These are phyloP conservation scores for Suhomyces ambrosiae DNA, from an alignment of 1,139 yeast genomes.

Conservation along the genomic window DNA sequence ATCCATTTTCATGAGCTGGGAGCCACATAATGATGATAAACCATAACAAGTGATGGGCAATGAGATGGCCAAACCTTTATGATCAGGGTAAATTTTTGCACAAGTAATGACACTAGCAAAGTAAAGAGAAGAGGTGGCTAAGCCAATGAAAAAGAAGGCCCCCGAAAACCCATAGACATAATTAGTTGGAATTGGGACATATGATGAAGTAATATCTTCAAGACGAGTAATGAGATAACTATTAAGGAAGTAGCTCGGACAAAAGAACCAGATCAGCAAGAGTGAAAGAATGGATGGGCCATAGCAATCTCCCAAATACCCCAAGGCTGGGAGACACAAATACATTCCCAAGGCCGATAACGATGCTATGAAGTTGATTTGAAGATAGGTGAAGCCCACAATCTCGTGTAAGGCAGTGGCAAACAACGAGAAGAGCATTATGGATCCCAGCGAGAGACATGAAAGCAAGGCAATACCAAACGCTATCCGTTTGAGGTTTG, in stretches of 20 bases:
- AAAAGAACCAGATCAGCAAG: conserved; percentile 61
- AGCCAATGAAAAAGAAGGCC: conserved; percentile 61
- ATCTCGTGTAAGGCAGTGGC: conserved; percentile 65
- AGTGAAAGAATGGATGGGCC: conserved; percentile 79
- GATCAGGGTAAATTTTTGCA: conserved; percentile 76
- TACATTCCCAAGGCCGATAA: conserved; percentile 82
- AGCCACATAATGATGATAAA: conserved; percentile 66
- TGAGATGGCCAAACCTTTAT: conserved; percentile 79
- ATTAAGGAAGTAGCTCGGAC: conserved; percentile 69
- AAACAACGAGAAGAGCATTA: conserved; percentile 76
- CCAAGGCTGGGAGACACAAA: conserved; percentile 78
- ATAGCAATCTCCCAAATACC: conserved; percentile 79
- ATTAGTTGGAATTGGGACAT: conserved; percentile 8
- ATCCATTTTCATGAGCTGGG: conserved; percentile 51
- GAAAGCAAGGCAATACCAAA: conserved; percentile 46
- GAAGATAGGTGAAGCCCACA: conserved; percentile 64
- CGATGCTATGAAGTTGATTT: conserved; percentile 78
- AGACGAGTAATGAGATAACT: conserved; percentile 9
- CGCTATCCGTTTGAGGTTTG: conserved; percentile 36
- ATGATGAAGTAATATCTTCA: conserved; percentile 1
- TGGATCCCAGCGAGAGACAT: conserved; percentile 81
- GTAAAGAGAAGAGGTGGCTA: conserved; percentile 80
- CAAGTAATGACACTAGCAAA: conserved; percentile 80
- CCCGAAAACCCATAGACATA: conserved; percentile 29
- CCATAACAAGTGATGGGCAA: conserved; percentile 90